phyloP scores from a whole-genome alignment of 306 rosid species.

The Castanea crenata region DNA sequence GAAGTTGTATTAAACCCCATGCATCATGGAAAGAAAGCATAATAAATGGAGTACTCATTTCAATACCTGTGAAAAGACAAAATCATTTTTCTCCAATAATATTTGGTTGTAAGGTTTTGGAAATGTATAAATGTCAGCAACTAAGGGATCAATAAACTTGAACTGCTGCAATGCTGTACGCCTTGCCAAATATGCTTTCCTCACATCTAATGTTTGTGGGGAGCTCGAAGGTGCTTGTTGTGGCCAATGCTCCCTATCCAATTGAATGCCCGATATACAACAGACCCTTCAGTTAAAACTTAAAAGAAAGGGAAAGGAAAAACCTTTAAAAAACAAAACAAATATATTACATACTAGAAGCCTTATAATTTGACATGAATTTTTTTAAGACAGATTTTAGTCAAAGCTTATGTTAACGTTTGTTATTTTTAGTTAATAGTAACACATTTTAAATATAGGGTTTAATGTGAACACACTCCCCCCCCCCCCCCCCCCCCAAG shows the following conservation, averaged over 20 bases:
- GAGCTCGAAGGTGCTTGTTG: constrained; percentile 16
- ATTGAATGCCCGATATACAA: background rate
- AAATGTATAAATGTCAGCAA: background rate
- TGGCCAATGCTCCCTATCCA: constrained; percentile 55
- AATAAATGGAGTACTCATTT: background rate
- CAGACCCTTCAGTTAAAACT: background rate
- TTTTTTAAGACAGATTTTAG: too few species aligned
- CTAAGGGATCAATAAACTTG: constrained; percentile 57
- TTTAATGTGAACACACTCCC: too few species aligned
- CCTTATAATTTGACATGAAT: too few species aligned
- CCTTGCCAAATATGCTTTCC: constrained; percentile 57
- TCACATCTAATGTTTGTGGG: constrained; percentile 32
- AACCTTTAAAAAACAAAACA: background rate
- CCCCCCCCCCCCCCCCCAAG: too few species aligned
- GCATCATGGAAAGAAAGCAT: background rate
- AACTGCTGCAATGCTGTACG: constrained; percentile 47
- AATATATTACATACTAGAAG: background rate
- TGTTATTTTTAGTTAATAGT: too few species aligned
- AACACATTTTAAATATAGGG: too few species aligned
- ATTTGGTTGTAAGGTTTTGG: constrained; percentile 36
- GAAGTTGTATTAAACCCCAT: background rate
- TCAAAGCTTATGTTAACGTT: too few species aligned
- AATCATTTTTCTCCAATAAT: constrained; percentile 35
- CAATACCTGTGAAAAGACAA: constrained; percentile 48
- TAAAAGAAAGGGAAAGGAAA: background rate